Base-by-base conservation (phyloP, 2,329 filamentous ascomycete genomes). In the Rhytidhysteron rufulum region DNA sequence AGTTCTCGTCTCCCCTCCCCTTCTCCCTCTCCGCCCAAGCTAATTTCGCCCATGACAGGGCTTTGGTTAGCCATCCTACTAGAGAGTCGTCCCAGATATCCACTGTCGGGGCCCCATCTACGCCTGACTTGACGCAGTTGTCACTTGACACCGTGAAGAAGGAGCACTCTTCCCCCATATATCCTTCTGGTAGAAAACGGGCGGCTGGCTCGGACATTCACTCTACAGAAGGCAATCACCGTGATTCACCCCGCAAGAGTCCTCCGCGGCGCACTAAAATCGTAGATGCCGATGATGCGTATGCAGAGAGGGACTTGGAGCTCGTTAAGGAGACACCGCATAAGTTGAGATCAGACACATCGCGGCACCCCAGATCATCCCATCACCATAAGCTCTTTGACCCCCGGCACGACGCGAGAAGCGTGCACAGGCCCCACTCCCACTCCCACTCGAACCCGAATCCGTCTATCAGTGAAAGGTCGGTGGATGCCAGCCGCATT, bases 111-210 rank as follows among this genome's bases (percentile, higher is more conserved):
- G 50, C 52, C 10, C 47, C 46, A 2, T 58, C 55, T 30, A 51
- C 59, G 4, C 58, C 51, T 6, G 60, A 66, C 34, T 47, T 66
- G 18, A 56, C 47, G 17, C 43, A 39, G 8, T 46, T 65, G 6
- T 55, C 54, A 9, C 40, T 66, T 19, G 41, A 47, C 7, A 15
- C 32, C 25, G 27, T 39, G 34, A 17, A 34, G 11, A 31, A 31
- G 18, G 40, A 29, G 15, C 29, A 41, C 8, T 18, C 33, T 4
- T 32, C 30, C 10, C 17, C 9, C 15, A 15, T 21, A 30, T 24
- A 33, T 21, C 42, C 31, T 10, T 9, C 34, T 13, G 11, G 32
- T n/a, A 29, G 25, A 18, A 39, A 41, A 24, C 16, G 39, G 22
- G 24, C 35, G 25, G 34, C 39, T 13, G 42, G 35, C n/a, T 41